Evolutionary conservation across 1,284 basidiomycete species (phyloP), one percentile per base, ranked within the genome.

Genomic region (Caloboletus firmus): DNA sequence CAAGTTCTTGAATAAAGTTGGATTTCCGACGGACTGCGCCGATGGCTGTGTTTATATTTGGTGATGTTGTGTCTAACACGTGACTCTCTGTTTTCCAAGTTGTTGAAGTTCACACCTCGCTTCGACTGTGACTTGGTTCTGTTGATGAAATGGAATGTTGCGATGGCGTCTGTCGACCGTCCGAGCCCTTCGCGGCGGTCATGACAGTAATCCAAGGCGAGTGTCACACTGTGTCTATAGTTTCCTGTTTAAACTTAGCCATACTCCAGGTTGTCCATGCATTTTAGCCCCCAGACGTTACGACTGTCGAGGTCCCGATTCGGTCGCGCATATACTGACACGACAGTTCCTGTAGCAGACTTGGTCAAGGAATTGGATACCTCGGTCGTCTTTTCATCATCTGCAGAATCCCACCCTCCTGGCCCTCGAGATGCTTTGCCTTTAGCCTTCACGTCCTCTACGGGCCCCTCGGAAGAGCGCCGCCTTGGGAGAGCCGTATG

Each of bases 101-200:
- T 48, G 43, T 28, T 28, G 26, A 28, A 28, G 26, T 48, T 24
- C 24, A 5, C 9, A 5, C 9, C 20, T 39, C 5, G 10, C 11
- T 26, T 35, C 10, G 6, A 22, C 28, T 0, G 7, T n/a, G 24
- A 40, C 52, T 30, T 32, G 22, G 10, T 22, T 51, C 49, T 26
- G 39, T 64, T 51, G 55, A 73, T 76, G 78, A 74, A 71, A 80
- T 79, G 77, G 78, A 77, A 79, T 79, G 78, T 79, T 71, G 78
- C 77, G 76, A 79, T 79, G 79, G 63, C 61, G 66, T 62, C 59
- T 72, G 69, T 70, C 70, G 68, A 72, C 71, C 72, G 66, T 75
- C 72, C 73, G 69, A 65, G 59, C 60, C 39, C 51, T 59, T 64
- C 70, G 67, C 68, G 66, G 70, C 68, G 66, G 70, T 58, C 64